Evolutionary conservation across 2,329 filamentous ascomycete genomes (phyloP).

Genomic region (Lasiodiplodia sp.): DNA sequence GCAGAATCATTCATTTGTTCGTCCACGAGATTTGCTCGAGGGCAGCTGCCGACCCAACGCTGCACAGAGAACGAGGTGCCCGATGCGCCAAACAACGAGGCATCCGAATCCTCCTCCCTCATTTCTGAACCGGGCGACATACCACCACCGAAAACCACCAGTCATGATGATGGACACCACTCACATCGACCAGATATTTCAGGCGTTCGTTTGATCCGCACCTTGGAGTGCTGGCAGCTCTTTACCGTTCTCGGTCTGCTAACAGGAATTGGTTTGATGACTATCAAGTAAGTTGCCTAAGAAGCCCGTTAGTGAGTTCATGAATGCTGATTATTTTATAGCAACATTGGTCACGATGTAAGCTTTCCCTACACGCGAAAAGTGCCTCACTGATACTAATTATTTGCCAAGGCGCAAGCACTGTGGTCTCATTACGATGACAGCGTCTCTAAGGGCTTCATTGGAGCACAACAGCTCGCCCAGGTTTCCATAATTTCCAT

Average conservation of each 20-base stretch:
- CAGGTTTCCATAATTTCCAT: constrained; percentile 95
- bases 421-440: constrained; percentile 88
- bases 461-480: constrained; percentile 82
- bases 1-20: constrained; percentile 40
- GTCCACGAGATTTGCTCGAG: constrained; percentile 19
- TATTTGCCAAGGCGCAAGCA: constrained; percentile 64
- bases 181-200: constrained; percentile 90
- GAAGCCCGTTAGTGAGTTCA: background rate
- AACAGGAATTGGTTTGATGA: constrained; percentile 95
- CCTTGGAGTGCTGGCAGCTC: constrained; percentile 87
- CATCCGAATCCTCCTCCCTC: constrained; percentile 82
- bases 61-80: constrained; percentile 28
- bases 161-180: constrained; percentile 67
- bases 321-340: constrained; percentile 46
- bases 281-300: constrained; percentile 80
- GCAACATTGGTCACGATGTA: constrained; percentile 79
- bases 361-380: background rate
- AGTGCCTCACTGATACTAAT: background rate
- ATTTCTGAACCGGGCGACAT: constrained; percentile 71
- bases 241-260: constrained; percentile 89
- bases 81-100: constrained; percentile 43
- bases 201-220: constrained; percentile 75
- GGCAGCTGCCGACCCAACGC: constrained; percentile 26
- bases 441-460: constrained; percentile 73
- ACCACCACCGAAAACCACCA: constrained; percentile 50